phyloP scores from a whole-genome alignment of 2,329 filamentous ascomycete species.

The Fusarium pseudonygamai region DNA sequence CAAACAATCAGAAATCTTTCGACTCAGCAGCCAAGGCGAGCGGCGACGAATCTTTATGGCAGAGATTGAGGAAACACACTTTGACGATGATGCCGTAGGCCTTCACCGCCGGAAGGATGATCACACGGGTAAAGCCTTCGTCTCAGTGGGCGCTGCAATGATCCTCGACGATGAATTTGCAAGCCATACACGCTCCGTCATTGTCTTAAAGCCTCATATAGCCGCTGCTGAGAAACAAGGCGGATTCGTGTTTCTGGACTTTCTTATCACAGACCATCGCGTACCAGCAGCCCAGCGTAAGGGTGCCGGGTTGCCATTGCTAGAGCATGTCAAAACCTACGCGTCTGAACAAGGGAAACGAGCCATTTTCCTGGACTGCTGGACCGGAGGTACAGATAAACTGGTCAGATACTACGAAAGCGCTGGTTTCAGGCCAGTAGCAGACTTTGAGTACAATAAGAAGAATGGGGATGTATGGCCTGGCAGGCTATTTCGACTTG shows the following conservation, averaged over 20 bases:
- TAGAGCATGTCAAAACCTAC: background rate
- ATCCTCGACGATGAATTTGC: background rate
- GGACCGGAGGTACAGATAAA: background rate
- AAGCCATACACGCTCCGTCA: accelerated
- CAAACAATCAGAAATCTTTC: background rate
- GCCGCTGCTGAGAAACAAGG: accelerated
- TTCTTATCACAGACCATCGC: background rate
- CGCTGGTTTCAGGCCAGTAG: background rate
- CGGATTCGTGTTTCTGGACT: background rate
- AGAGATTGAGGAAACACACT: background rate
- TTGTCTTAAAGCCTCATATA: background rate
- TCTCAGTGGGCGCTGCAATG: background rate
- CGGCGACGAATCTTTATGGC: background rate
- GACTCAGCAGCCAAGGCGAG: background rate
- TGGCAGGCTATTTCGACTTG: background rate
- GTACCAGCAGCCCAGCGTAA: background rate
- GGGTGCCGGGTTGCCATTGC: background rate
- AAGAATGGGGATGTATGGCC: background rate
- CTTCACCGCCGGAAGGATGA: accelerated
- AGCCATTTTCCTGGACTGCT: background rate
- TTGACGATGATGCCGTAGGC: accelerated
- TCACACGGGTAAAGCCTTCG: accelerated
- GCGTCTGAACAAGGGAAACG: accelerated
- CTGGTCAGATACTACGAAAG: background rate
- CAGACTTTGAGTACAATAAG: background rate